Evolutionary conservation across 176 grass and related monocot genomes (phyloP), one percentile per base, ranked within the genome.

Genomic region (Oryza punctata): DNA sequence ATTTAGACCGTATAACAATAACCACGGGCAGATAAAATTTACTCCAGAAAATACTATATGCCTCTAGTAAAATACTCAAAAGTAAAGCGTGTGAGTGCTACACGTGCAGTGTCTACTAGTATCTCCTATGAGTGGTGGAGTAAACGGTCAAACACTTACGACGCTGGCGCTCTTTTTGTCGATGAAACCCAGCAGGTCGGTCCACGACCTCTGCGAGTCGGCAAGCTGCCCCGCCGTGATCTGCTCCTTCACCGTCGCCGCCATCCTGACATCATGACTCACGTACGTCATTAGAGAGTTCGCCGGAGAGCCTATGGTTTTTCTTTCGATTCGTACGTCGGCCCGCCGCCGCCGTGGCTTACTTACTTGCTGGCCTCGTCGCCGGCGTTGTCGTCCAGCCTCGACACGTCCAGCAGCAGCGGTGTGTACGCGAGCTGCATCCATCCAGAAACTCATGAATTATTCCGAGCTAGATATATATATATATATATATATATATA

Each of bases 401-500:
- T 91, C 16, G 92, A 94, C 66, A 94, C 79, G 75, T 94, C 86
- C 3, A 86, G 83, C 32, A 94, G 81, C 69, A 94, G 86, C 75
- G 92, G 92, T 15, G 78, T 89, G 82, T 89, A 94, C 28, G 92
- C 86, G 41, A 94, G 71, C 92, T 94, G 71, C 76, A 87, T 18
- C 46, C 63, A 72, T 77, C n/a, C 7, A 85, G 26, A 65, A 65
- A 12, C 7, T 9, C 63, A 65, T 1, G 0, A 25, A 65, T 32
- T 32, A 65, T 65, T 23, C 21, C 7, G 26, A 65, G 50, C 33
- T 32, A 3, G 30, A 32, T 32, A 2, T 32, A 32, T 32, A n/a
- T n/a, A n/a, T n/a, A n/a, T n/a, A n/a, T n/a, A n/a, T n/a, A n/a
- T n/a, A n/a, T n/a, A n/a, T n/a, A n/a, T n/a, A n/a, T n/a, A n/a